phyloP scores from a whole-genome alignment of 1,284 basidiomycete genomes.

The Pseudozyma pruni region DNA sequence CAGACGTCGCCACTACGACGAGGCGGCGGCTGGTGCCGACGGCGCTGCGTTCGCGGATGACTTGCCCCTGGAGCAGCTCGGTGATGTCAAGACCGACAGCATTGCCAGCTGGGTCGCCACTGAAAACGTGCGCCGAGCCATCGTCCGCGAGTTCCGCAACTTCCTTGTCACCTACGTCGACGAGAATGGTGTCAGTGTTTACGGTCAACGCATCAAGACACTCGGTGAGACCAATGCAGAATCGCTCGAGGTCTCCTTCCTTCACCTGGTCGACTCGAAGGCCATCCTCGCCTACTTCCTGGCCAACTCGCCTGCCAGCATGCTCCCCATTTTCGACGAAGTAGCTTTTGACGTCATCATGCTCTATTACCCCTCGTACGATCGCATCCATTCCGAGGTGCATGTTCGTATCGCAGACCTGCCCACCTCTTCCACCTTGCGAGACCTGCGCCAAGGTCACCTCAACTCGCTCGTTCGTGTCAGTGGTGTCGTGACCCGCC shows the following conservation, averaged over 20 bases:
- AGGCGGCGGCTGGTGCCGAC: constrained; percentile 71
- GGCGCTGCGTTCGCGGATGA: constrained; percentile 76
- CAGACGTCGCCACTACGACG: constrained; percentile 69
- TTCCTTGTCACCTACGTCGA: constrained; percentile 97
- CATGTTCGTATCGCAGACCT: constrained; percentile 96
- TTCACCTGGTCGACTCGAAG: constrained; percentile 88
- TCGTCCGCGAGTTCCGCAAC: constrained; percentile 90
- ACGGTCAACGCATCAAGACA: constrained; percentile 90
- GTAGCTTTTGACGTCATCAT: constrained; percentile 93
- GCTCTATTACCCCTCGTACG: constrained; percentile 94
- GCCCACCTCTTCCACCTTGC: constrained; percentile 86
- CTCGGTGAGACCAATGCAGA: constrained; percentile 97
- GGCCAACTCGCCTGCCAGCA: constrained; percentile 89
- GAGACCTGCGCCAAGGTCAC: constrained; percentile 90
- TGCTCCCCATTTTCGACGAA: constrained; percentile 94
- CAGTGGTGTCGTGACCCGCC: constrained; percentile 93
- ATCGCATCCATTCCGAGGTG: constrained; percentile 96
- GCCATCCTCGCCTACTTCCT: constrained; percentile 97
- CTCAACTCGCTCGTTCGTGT: constrained; percentile 96
- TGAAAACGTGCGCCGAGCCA: constrained; percentile 87
- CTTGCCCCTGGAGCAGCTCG: constrained; percentile 91
- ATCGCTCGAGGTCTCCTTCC: constrained; percentile 94
- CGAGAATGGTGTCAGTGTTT: constrained; percentile 88
- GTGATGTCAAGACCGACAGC: constrained; percentile 95
- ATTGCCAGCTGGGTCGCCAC: constrained; percentile 97